Conservation (phyloP, 2,329 filamentous ascomycete genomes). For the Helicocarpus griseus region DNA sequence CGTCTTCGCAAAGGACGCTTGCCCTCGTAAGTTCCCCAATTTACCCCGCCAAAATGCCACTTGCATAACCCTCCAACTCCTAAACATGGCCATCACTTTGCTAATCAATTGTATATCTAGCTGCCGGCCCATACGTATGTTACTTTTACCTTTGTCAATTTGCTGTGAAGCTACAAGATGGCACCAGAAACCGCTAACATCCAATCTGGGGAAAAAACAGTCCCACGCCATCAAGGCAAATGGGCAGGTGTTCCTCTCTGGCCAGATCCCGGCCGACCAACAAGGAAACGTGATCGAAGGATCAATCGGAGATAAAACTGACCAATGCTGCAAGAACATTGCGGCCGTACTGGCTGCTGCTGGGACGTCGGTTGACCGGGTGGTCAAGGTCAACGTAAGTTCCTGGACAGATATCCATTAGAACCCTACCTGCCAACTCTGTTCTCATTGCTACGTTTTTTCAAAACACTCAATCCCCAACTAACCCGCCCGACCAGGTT, state of each 20-base stretch:
- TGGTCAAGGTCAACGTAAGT: conserved; percentile 70
- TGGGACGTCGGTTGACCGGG: conserved; percentile 64
- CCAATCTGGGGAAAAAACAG: conserved; percentile 16
- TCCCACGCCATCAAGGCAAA: conserved; percentile 57
- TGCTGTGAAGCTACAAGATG: conserved; percentile 2
- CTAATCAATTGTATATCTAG: conserved; percentile 1
- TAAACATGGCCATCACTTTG: neutral
- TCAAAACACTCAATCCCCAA: neutral
- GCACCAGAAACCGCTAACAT: no score
- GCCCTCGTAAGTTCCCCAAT: conserved; percentile 31
- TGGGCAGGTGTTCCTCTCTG: conserved; percentile 60
- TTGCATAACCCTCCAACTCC: neutral
- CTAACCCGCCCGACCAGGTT: conserved; percentile 37
- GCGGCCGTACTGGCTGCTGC: conserved; percentile 73
- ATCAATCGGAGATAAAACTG: conserved; percentile 58
- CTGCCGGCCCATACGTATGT: conserved; percentile 34
- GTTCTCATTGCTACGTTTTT: no score
- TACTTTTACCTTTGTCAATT: neutral
- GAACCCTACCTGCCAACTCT: no score
- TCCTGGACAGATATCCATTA: neutral
- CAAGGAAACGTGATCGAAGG: conserved; percentile 52
- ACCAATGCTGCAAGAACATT: conserved; percentile 67
- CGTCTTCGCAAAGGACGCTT: conserved; percentile 34
- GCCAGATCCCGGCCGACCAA: conserved; percentile 64
- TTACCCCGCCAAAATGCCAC: neutral